Evolutionary conservation across 345 rosid species (phyloP).

Genomic region (Dipteronia dyeriana): DNA sequence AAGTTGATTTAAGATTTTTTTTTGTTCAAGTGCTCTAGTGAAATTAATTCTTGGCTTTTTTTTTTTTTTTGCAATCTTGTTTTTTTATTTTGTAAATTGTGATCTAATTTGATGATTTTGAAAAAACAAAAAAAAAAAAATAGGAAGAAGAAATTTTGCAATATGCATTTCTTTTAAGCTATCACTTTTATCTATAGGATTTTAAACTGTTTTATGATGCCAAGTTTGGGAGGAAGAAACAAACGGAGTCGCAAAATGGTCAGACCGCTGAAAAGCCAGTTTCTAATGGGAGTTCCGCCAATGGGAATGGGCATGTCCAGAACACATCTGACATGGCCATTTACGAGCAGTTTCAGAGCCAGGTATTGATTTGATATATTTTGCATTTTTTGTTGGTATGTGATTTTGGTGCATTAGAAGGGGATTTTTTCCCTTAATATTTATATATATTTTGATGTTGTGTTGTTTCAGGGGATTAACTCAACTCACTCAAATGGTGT

Average conservation of each 20-base stretch:
- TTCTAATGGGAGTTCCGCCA: slow-evolving; percentile 40
- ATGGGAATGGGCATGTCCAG: slow-evolving; percentile 47
- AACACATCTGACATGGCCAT: slow-evolving; percentile 62
- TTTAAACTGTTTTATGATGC: slow-evolving; percentile 74
- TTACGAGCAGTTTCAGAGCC: slow-evolving; percentile 63
- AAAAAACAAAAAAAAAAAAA: neutral
- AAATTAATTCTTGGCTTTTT: neutral
- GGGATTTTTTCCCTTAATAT: neutral
- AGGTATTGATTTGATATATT: slow-evolving; percentile 37
- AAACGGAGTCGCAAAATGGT: slow-evolving; percentile 41
- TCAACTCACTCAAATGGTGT: slow-evolving; percentile 38
- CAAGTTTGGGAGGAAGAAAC: slow-evolving; percentile 93
- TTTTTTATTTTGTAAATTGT: slow-evolving; percentile 1
- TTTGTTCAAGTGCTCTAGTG: too few species aligned
- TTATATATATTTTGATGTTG: neutral
- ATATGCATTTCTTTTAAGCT: slow-evolving; percentile 40
- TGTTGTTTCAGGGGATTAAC: slow-evolving; percentile 45
- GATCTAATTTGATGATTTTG: slow-evolving; percentile 3
- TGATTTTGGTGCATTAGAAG: neutral
- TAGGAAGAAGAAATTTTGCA: neutral
- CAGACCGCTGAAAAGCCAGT: slow-evolving; percentile 37
- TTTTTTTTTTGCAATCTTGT: neutral
- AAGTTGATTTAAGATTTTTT: too few species aligned
- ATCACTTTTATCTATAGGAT: slow-evolving; percentile 53
- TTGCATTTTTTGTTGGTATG: neutral